A percentile compares a stretch with the other conserved stretches of the same genome.
Conservation (phyloP, 1,284 basidiomycete genomes). For the Sphaerobolus stellatus region DNA sequence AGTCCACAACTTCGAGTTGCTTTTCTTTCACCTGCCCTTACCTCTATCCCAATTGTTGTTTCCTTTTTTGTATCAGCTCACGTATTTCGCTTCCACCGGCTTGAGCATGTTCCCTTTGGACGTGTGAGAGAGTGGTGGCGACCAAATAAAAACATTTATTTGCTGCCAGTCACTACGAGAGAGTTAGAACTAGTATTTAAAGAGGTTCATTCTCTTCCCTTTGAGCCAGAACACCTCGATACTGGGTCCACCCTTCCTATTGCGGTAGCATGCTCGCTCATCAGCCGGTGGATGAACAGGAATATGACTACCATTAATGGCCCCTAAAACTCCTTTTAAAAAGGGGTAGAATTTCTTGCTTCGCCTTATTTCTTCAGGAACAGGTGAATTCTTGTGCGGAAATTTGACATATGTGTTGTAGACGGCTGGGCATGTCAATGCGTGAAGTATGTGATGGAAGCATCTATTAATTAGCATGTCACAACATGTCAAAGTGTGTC, state of each 20-base stretch:
- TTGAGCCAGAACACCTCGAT: conserved; percentile 35
- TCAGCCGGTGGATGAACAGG: conserved; percentile 23
- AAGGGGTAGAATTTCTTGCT: conserved; percentile 40
- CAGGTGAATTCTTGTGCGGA: background rate
- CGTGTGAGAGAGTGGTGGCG: no score
- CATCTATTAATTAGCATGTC: conserved; percentile 11
- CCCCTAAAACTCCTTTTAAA: conserved; percentile 36
- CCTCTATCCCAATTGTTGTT: no score
- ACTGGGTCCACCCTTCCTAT: conserved; percentile 37
- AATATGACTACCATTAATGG: conserved; percentile 42
- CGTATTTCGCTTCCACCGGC: no score
- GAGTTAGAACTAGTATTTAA: no score
- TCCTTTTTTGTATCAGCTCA: no score
- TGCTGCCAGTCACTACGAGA: no score
- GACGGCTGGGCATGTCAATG: conserved; percentile 2
- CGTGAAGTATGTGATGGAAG: conserved; percentile 7
- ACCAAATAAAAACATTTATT: no score
- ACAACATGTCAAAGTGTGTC: no score
- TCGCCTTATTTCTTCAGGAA: conserved; percentile 8
- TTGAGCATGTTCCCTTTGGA: no score
- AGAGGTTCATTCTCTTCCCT: conserved; percentile 37
- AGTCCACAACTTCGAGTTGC: no score
- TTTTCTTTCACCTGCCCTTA: no score
- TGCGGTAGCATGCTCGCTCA: conserved; percentile 24
- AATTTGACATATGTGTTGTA: conserved; percentile 27